Evolutionary conservation across 768 basidiomycete genomes (phyloP), one percentile per base, ranked within the genome.

Genomic region (Hericium rajendrae): DNA sequence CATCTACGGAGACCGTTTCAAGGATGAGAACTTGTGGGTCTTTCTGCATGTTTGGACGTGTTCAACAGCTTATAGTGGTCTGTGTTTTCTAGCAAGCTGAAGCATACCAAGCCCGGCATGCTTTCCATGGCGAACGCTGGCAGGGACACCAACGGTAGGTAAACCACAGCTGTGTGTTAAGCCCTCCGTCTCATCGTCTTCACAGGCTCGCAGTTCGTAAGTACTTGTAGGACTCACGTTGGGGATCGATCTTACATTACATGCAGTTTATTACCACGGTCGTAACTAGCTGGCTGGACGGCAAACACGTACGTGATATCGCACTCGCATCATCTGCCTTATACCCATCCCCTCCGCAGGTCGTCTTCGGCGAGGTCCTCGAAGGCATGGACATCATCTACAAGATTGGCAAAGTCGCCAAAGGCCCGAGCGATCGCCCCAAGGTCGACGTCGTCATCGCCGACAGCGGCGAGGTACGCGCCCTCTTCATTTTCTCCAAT

Each of bases 121-220:
- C 81, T 95, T 58, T 94, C 92, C 2, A 97, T 97, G 94, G 94
- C 94, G 51, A 97, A 97, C 66, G 84, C 92, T 56, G 86, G 86
- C 67, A 86, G 85, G 71, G 88, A 94, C 70, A 97, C 94, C 38
- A 97, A 97, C 66, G 94, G 90, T 88, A 67, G 57, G 73, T 61
- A 6, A 51, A 52, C 48, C 6, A 9, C 12, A 51, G 46, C 38
- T 54, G 1, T n/a, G 4, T 43, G 37, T 20, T 58, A 3, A 41
- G 57, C 28, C 43, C 40, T 43, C 38, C 18, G 66, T 48, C 64
- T 57, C 51, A 59, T 16, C 38, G 10, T 6, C 26, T 56, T 58
- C 24, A 9, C 58, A 89, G 87, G 92, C 53, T 93, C 90, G 61
- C 91, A 92, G 82, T 93, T 91, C 66, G 88, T 92, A 65, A 63